phyloP scores from a whole-genome alignment of 1,284 basidiomycete species.

The Rhodotorula sp. region DNA sequence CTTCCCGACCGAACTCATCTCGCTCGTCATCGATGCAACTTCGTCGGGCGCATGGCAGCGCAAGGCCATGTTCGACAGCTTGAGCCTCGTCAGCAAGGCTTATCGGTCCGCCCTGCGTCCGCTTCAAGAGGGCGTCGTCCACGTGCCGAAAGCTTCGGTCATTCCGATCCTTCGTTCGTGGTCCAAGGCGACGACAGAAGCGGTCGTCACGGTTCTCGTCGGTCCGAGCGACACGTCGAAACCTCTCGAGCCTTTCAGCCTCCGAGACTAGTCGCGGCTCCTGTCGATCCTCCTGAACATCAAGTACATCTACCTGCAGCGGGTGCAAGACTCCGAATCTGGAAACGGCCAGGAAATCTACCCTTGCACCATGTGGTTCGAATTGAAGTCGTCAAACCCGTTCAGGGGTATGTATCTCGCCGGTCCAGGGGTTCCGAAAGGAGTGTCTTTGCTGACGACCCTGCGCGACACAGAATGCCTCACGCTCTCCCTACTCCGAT shows the following conservation, averaged over 20 bases:
- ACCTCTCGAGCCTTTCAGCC: not conserved
- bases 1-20: not conserved
- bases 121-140: not conserved
- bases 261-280: not conserved
- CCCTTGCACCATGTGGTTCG: too few species aligned
- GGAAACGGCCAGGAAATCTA: too few species aligned
- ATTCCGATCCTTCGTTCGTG: not conserved
- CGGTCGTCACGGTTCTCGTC: not conserved
- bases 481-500: too few species aligned
- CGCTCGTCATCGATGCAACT: not conserved
- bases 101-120: not conserved
- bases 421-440: too few species aligned
- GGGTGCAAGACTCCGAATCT: too few species aligned
- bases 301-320: too few species aligned
- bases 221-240: not conserved
- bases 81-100: not conserved
- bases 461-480: too few species aligned
- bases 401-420: too few species aligned
- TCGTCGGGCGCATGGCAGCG: not conserved
- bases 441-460: too few species aligned
- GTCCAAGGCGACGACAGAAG: not conserved
- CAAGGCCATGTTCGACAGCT: not conserved
- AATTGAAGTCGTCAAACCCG: too few species aligned
- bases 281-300: too few species aligned
- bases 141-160: not conserved